Evolutionary conservation across 257 asterid genomes (phyloP).

Genomic region (Nicotiana obtusifolia): DNA sequence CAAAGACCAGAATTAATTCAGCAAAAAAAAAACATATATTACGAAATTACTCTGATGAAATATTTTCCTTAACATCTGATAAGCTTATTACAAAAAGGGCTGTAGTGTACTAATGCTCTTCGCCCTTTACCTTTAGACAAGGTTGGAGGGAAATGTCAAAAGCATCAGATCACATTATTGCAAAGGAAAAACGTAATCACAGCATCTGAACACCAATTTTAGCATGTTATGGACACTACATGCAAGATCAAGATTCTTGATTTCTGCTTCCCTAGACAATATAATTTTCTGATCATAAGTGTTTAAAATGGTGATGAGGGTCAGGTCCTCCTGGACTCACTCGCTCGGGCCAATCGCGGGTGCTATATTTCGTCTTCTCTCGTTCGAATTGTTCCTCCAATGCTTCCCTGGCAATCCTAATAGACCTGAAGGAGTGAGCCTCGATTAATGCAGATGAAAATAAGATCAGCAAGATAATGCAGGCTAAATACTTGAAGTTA

Average conservation of each 20-base stretch:
- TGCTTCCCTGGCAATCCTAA: constrained; percentile 41
- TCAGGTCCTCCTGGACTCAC: constrained; percentile 69
- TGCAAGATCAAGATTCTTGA: background rate
- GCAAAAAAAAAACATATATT: background rate
- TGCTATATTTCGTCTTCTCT: constrained; percentile 11
- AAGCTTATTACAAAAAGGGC: background rate
- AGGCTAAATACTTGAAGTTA: constrained; percentile 30
- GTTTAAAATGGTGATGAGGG: constrained; percentile 56
- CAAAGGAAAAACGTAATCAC: background rate
- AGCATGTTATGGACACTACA: background rate
- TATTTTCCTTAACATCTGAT: background rate
- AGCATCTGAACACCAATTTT: background rate
- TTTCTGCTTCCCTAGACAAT: background rate
- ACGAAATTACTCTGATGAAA: background rate
- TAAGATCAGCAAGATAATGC: constrained; percentile 29
- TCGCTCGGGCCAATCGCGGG: constrained; percentile 38
- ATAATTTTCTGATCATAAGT: background rate
- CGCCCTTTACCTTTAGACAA: background rate
- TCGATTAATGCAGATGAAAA: constrained; percentile 25
- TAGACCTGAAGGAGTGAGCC: constrained; percentile 44
- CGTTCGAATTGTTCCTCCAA: constrained; percentile 32
- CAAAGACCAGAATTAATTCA: background rate
- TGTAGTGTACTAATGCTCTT: background rate
- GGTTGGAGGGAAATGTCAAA: background rate
- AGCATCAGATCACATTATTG: background rate